These are phyloP conservation scores for Leccinum boreale DNA, from an alignment of 768 basidiomycete genomes.

Conservation along the genomic window DNA sequence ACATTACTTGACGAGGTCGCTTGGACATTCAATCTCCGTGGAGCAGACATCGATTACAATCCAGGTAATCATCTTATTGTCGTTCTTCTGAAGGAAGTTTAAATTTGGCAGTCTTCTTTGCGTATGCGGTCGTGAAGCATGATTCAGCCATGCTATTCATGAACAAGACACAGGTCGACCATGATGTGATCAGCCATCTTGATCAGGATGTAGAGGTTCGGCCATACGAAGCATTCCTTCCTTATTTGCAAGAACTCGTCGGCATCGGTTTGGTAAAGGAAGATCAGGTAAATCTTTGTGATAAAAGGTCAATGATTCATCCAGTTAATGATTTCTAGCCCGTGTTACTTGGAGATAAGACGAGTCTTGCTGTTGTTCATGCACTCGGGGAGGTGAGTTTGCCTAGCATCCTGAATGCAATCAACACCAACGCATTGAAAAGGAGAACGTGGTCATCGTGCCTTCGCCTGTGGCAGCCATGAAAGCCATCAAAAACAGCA, in stretches of 20 bases:
- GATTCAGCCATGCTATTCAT: slow-evolving; percentile 64
- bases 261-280: slow-evolving; percentile 33
- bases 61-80: slow-evolving; percentile 40
- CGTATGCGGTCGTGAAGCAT: slow-evolving; percentile 78
- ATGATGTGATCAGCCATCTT: slow-evolving; percentile 45
- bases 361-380: slow-evolving; percentile 78
- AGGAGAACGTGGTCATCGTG: slow-evolving; percentile 58
- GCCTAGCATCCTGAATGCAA: background rate
- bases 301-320: background rate
- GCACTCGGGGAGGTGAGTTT: slow-evolving; percentile 64
- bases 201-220: slow-evolving; percentile 57
- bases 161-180: slow-evolving; percentile 45
- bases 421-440: slow-evolving; percentile 4
- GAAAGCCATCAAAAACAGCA: slow-evolving; percentile 77
- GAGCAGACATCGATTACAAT: slow-evolving; percentile 89
- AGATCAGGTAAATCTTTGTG: slow-evolving; percentile 26
- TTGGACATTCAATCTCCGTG: slow-evolving; percentile 92
- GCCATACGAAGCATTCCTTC: slow-evolving; percentile 68
- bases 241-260: slow-evolving; percentile 53
- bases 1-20: slow-evolving; percentile 93
- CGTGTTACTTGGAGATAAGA: slow-evolving; percentile 72
- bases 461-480: slow-evolving; percentile 76
- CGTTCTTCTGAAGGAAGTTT: background rate
- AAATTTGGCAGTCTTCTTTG: slow-evolving; percentile 71
- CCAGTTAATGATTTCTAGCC: slow-evolving; percentile 40